Evolutionary conservation across 208 protist genomes (phyloP), one percentile per base, ranked within the genome.

Genomic region (Wallacemonas sp.): DNA sequence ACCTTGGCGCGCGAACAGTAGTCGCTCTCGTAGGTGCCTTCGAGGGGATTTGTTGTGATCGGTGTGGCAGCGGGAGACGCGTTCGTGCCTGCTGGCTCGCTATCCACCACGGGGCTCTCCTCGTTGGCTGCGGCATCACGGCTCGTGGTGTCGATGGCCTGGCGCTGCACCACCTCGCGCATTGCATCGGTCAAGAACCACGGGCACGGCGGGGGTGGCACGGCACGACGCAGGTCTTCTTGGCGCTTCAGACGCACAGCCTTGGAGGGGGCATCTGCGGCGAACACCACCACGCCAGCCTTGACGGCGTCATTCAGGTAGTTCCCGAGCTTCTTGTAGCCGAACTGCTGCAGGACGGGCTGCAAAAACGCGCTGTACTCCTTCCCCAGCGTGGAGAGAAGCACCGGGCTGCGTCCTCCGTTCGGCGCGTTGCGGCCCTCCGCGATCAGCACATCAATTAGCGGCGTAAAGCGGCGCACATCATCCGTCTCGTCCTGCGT

Each of bases 371-470:
- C 58, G 33, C 70, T 79, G 70, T 96, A 90, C 61, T 93, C 90
- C 60, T 96, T 96, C 34, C 90, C 90, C 2, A 96, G 72, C 0
- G 87, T 93, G 21, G 90, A 96, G n/a, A 96, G 76, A 19, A 96
- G 79, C 38, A 94, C 83, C 0, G 81, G 81, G 4, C 30, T 31
- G 11, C 31, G 26, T 15, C 51, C 51, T 0, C 62, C 63, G 14
- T 70, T 38, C 1, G 90, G 66, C 66, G 70, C 70, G 27, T 70
- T 68, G 62, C 80, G 79, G 24, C 79, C 65, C 51, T 96, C 86
- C 22, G 70, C 62, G 46, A 96, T 70, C 12, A 96, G 69, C 19
- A 88, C 75, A 30, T 92, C 83, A 42, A 93, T 56, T 17, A 96
- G 69, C 5, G 79, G 70, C 15, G 59, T 67, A 51, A 87, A 91